Conservation (phyloP, 2,329 filamentous ascomycete genomes). For the Sporothrix mexicana region DNA sequence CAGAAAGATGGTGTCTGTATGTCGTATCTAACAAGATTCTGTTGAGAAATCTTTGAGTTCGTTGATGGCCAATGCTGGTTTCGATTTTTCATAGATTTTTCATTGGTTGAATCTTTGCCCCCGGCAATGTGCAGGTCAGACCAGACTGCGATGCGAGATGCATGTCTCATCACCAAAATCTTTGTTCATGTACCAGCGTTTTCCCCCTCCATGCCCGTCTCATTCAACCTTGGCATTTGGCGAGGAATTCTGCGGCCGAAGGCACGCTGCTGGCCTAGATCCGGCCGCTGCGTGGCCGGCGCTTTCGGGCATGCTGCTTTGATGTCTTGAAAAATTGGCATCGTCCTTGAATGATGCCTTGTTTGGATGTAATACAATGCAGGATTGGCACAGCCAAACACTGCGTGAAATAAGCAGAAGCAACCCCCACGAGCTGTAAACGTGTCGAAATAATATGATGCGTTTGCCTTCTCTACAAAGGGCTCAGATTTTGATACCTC, state of each 20-base stretch:
- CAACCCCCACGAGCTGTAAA: slow-evolving; percentile 15
- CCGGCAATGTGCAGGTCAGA: slow-evolving; percentile 18
- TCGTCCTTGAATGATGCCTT: neutral
- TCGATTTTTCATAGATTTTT: neutral
- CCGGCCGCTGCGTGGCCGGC: neutral
- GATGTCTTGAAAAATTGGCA: neutral
- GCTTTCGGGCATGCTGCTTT: neutral
- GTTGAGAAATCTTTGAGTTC: neutral
- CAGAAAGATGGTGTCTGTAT: neutral
- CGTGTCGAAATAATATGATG: too few relatives aligned
- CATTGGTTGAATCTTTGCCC: neutral
- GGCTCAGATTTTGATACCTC: neutral
- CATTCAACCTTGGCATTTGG: neutral
- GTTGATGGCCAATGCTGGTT: neutral
- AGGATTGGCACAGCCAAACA: neutral
- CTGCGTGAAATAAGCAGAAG: neutral
- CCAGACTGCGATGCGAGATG: slow-evolving; percentile 21
- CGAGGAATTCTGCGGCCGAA: neutral
- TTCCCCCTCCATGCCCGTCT: neutral
- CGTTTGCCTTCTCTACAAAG: too few relatives aligned
- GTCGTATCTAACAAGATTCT: neutral
- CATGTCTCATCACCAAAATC: slow-evolving; percentile 17
- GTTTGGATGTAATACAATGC: too few relatives aligned
- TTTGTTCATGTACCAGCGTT: neutral
- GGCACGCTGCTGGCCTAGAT: neutral